Base-by-base conservation (phyloP, 2,329 filamentous ascomycete genomes). In the Aspergillus sp. region DNA sequence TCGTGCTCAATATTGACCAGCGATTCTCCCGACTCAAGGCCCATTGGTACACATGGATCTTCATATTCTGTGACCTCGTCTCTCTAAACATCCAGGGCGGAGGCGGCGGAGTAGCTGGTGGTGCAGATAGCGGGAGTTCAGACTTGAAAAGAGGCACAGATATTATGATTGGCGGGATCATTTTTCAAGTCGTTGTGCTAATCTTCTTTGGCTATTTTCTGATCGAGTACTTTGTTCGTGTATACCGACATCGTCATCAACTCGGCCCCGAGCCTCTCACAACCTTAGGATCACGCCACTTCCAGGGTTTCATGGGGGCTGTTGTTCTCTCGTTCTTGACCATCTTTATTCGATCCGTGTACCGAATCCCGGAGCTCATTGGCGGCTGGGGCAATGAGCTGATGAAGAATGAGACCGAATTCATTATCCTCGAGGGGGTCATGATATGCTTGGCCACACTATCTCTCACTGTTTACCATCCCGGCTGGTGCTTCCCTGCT, bases 111-210 rank as follows among this genome's bases (percentile, higher is more conserved):
- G 59, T 63, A 44, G 57, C 61, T 15, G 58, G 46, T 39, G 52
- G 17, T 12, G 51, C 61, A 7, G 52, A 51, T 4, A 12, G 11
- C 5, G 48, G 19, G 7, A 19, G 24, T 5, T 37, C n/a, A 6
- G 27, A 73, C 1, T 62, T 66, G 0, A 45, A 24, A 20, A 45
- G 11, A 7, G 86, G 85, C n/a, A 79, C 82, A 60, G 75, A 88
- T 66, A 81, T 88, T 72, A 86, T 86, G 80, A 79, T 89, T 17
- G 84, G 84, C 3, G 86, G 87, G 27, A 79, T 89, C 0, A 69
- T 78, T 20, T 84, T 82, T 68, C 86, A 89, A 65, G 85, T 88
- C 44, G 71, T 80, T 57, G 20, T 20, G 3, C 19, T 45, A 12
- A 3, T 20, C 7, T 85, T 83, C 4, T 76, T 87, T 37, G 62